phyloP scores from a whole-genome alignment of 2,329 filamentous ascomycete species.

The Scedosporium aurantiacum region DNA sequence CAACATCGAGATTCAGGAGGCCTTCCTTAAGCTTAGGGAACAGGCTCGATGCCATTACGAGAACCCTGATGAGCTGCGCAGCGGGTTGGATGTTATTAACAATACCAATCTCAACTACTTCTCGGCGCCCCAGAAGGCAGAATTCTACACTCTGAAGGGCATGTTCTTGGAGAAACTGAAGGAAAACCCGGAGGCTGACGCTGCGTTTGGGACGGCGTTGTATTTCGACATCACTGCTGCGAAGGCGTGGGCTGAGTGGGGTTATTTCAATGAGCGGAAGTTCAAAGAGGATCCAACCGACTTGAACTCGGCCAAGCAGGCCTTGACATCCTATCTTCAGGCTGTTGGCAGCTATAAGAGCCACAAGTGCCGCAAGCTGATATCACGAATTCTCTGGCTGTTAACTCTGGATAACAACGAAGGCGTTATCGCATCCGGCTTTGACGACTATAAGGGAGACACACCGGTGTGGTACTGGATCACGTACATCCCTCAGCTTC shows the following conservation, averaged over 20 bases:
- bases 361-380: slow-evolving; percentile 85
- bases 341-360: slow-evolving; percentile 95
- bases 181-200: slow-evolving; percentile 82
- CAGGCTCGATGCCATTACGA: slow-evolving; percentile 99
- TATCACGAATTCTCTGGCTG: slow-evolving; percentile 89
- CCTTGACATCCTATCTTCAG: slow-evolving; percentile 91
- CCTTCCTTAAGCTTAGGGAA: slow-evolving; percentile 95
- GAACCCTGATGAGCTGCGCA: slow-evolving; percentile 83
- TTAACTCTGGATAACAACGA: slow-evolving; percentile 86
- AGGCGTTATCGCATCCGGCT: slow-evolving; percentile 71
- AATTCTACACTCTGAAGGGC: slow-evolving; percentile 97
- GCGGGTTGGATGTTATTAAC: slow-evolving; percentile 94
- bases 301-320: slow-evolving; percentile 75
- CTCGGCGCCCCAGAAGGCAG: slow-evolving; percentile 87
- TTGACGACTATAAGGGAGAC: slow-evolving; percentile 94
- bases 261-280: slow-evolving; percentile 90
- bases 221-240: slow-evolving; percentile 93
- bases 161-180: slow-evolving; percentile 97
- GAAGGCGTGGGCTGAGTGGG: slow-evolving; percentile 99
- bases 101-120: slow-evolving; percentile 99
- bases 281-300: slow-evolving; percentile 86
- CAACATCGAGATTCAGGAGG: slow-evolving; percentile 99
- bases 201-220: slow-evolving; percentile 86
- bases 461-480: slow-evolving; percentile 99
- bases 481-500: slow-evolving; percentile 91